Conservation (phyloP, 805 yeast species). For the Saccharomycopsis microspora region DNA sequence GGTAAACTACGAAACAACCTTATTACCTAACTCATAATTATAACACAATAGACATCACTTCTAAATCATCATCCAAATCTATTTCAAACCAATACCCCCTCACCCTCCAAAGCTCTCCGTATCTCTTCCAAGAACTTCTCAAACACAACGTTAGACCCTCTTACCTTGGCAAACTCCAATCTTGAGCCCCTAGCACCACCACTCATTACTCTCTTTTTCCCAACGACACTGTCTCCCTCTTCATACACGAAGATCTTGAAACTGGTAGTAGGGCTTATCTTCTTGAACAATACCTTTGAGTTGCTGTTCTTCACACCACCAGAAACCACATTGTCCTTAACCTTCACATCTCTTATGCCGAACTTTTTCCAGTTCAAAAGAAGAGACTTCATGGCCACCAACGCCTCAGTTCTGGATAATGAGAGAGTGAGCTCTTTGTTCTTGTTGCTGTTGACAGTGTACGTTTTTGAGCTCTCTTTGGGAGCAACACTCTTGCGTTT, state of each 20-base stretch:
- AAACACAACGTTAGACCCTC: slow-evolving; percentile 10
- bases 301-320: slow-evolving; percentile 10
- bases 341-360: slow-evolving; percentile 19
- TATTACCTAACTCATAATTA: too few relatives aligned
- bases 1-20: too few relatives aligned
- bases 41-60: too few relatives aligned
- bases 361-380: slow-evolving; percentile 21
- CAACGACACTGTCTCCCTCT: neutral
- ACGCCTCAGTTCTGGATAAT: slow-evolving; percentile 9
- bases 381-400: slow-evolving; percentile 14
- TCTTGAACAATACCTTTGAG: slow-evolving; percentile 8
- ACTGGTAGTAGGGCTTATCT: slow-evolving; percentile 4
- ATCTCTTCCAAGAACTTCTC: slow-evolving; percentile 13
- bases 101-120: slow-evolving; percentile 9
- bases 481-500: neutral
- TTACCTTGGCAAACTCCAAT: slow-evolving; percentile 11
- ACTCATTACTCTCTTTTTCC: neutral
- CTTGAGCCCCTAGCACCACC: slow-evolving; percentile 1
- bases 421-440: slow-evolving; percentile 11
- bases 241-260: slow-evolving; percentile 14
- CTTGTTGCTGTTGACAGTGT: slow-evolving; percentile 1
- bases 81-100: slow-evolving; percentile 3
- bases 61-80: too few relatives aligned
- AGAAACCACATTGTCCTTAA: slow-evolving; percentile 12
- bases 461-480: neutral